Evolutionary conservation across 371 early-diverging fungal genomes (phyloP).

Genomic region (Hamiltosporidium tvaerminnensis): DNA sequence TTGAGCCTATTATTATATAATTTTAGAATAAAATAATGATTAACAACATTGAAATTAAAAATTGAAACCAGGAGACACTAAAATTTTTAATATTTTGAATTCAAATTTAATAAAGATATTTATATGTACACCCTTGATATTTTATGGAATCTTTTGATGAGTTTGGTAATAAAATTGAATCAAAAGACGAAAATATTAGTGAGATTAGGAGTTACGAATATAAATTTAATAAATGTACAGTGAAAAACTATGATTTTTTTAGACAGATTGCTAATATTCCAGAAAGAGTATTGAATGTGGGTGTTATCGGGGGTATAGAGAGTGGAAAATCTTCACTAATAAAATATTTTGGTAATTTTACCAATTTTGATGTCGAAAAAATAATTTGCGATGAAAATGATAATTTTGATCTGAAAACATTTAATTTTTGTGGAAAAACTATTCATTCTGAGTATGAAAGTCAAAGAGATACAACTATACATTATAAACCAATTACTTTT

Average conservation of each 20-base stretch:
- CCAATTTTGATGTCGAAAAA: too few species aligned
- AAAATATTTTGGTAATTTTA: too few species aligned
- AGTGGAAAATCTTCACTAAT: not conserved
- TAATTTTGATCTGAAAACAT: not conserved
- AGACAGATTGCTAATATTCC: not conserved
- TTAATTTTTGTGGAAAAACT: not conserved
- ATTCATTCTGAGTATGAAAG: not conserved
- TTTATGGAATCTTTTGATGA: too few species aligned
- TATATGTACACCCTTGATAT: too few species aligned
- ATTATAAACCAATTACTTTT: not conserved
- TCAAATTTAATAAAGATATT: too few species aligned
- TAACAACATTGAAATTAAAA: too few species aligned
- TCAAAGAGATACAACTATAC: not conserved
- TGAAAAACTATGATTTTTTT: not conserved
- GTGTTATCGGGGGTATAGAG: not conserved
- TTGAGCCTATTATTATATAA: too few species aligned
- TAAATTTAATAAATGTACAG: not conserved
- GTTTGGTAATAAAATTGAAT: too few species aligned
- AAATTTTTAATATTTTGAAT: too few species aligned
- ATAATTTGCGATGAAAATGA: not conserved
- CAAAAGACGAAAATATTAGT: too few species aligned
- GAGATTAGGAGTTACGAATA: not conserved
- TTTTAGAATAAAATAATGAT: too few species aligned
- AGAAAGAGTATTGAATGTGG: not conserved
- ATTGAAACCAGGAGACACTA: too few species aligned